Conservation (phyloP, 1,284 basidiomycete species). For the Rhodotorula sp. region DNA sequence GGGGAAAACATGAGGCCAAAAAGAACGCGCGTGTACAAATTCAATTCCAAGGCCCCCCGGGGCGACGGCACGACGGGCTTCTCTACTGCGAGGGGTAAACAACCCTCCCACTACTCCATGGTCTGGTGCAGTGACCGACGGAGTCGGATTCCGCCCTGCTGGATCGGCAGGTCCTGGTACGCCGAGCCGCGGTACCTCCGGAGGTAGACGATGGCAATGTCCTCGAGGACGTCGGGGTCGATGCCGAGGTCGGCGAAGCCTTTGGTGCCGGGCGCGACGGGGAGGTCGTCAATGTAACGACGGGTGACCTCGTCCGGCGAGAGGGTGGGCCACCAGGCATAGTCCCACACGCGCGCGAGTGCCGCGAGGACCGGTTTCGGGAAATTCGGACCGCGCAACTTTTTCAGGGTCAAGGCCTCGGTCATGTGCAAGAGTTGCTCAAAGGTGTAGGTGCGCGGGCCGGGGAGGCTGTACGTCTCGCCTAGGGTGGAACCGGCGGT, state of each 20-base stretch:
- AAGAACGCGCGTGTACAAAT: no score
- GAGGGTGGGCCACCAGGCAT: slow-evolving; percentile 88
- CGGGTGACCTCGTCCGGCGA: slow-evolving; percentile 87
- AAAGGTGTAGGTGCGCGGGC: slow-evolving; percentile 81
- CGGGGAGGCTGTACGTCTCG: slow-evolving; percentile 75
- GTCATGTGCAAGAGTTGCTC: slow-evolving; percentile 82
- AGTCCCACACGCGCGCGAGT: slow-evolving; percentile 67
- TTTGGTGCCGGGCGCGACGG: slow-evolving; percentile 58
- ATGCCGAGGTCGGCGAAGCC: slow-evolving; percentile 57
- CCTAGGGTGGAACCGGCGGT: slow-evolving; percentile 61
- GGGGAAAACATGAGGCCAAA: no score
- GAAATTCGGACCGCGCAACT: slow-evolving; percentile 66
- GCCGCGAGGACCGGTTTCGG: slow-evolving; percentile 71
- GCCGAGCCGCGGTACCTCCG: slow-evolving; percentile 77
- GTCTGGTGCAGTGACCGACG: slow-evolving; percentile 37
- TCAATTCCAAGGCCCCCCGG: no score
- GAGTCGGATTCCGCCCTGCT: slow-evolving; percentile 50
- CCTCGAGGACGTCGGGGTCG: slow-evolving; percentile 79
- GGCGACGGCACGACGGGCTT: no score
- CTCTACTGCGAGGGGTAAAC: no score
- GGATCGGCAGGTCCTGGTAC: slow-evolving; percentile 50
- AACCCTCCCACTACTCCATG: neutral
- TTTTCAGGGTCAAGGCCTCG: slow-evolving; percentile 71
- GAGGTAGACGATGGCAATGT: slow-evolving; percentile 85
- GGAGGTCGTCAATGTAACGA: slow-evolving; percentile 77